Evolutionary conservation across 257 asterid species (phyloP), one percentile per base, ranked within the genome.

Genomic region (Nicotiana undulata): DNA sequence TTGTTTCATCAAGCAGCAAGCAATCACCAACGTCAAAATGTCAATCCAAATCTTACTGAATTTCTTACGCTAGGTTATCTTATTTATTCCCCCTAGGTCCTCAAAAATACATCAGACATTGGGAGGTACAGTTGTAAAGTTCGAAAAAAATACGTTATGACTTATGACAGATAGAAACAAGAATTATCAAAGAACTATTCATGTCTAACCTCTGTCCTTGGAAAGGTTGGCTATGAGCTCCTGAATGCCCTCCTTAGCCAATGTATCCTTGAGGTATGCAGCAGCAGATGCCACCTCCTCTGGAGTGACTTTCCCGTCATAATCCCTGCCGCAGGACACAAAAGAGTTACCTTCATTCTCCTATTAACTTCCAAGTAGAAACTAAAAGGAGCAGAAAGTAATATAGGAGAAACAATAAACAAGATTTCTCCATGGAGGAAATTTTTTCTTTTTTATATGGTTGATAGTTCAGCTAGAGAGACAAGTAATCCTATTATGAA

Each of bases 231-330:
- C 80, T 80, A 95, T 89, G 77, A 95, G 97, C 86, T 95, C 94
- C 81, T 93, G 95, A 82, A 95, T 89, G 81, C 99, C 99, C 82
- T 89, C 97, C 90, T 91, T 93, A 81, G 87, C 97, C 85, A 93
- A 86, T 85, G 98, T 93, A 89, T 94, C 99, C 85, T 93, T 95
- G 83, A 95, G 93, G 90, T 93, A 93, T 58, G 82, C 84, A 81
- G 98, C 98, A 80, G 98, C 99, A 79, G 99, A 90, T 46, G 95
- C 97, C 78, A 95, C 99, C 90, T 95, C 99, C 86, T 95, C 99
- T 1, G 97, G 88, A 67, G 98, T 93, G 86, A 95, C 99, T 90
- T 92, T 95, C 81, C 99, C 99, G 53, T 95, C 99, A 85, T 88
- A 87, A 91, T 95, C 99, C 90, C 98, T 93, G 85, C 51, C 59